Evolutionary conservation across 352 stramenopile genomes (phyloP).

Genomic region (Poterioochromonas sp.): DNA sequence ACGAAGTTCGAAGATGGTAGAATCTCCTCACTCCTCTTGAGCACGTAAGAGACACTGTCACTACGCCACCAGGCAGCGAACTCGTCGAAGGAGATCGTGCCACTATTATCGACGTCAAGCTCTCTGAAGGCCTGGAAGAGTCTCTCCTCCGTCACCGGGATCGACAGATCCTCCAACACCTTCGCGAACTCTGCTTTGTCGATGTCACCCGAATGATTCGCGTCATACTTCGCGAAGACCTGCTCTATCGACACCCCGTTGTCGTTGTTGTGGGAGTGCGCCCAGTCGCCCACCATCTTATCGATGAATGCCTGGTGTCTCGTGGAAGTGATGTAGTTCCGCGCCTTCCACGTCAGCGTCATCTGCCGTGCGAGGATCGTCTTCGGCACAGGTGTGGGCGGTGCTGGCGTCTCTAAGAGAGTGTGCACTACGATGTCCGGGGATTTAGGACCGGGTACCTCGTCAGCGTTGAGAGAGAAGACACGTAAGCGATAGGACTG

Average conservation of each 20-base stretch:
- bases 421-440: conserved; percentile 67
- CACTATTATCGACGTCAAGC: conserved; percentile 66
- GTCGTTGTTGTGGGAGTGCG: conserved; percentile 32
- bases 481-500: conserved; percentile 76
- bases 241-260: conserved; percentile 39
- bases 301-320: background rate
- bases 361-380: background rate
- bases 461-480: conserved; percentile 65
- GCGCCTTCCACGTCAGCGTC: background rate
- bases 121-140: conserved; percentile 66
- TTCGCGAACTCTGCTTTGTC: conserved; percentile 57
- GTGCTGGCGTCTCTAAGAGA: conserved; percentile 57
- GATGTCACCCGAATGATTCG: conserved; percentile 34
- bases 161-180: conserved; percentile 68
- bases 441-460: conserved; percentile 58
- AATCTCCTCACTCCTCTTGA: conserved; percentile 57
- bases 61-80: conserved; percentile 75
- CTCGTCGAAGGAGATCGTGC: conserved; percentile 68
- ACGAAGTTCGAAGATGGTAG: background rate
- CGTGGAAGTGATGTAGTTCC: background rate
- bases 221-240: conserved; percentile 42
- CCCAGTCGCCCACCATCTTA: conserved; percentile 41
- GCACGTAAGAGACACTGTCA: conserved; percentile 62
- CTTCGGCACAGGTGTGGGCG: conserved; percentile 40
- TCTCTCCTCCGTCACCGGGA: conserved; percentile 62